A percentile compares a stretch with the other conserved stretches of the same genome.
Evolutionary conservation across 805 yeast species (phyloP).

Genomic region (Wickerhamiella lipophila): DNA sequence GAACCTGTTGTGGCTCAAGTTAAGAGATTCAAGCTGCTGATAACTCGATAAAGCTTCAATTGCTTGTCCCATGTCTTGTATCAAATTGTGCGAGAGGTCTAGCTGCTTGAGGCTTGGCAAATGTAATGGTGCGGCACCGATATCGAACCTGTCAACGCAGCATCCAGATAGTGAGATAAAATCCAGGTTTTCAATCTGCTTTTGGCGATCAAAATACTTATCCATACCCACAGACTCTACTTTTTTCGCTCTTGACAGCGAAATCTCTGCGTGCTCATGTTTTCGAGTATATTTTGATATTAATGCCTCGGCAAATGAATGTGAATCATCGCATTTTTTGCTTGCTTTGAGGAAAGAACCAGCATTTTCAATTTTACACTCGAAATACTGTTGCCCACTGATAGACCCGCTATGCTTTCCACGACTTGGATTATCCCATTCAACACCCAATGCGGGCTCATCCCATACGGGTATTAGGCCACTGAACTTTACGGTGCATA

Average conservation of each 20-base stretch:
- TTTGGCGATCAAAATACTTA: slow-evolving; percentile 37
- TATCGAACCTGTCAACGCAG: slow-evolving; percentile 23
- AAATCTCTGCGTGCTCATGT: slow-evolving; percentile 23
- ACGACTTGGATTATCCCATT: slow-evolving; percentile 62
- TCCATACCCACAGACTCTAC: slow-evolving; percentile 59
- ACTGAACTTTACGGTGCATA: slow-evolving; percentile 50
- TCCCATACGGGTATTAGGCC: slow-evolving; percentile 61
- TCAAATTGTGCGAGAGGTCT: slow-evolving; percentile 50
- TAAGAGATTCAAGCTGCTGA: slow-evolving; percentile 24
- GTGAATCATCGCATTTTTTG: slow-evolving; percentile 27
- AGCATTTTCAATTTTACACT: slow-evolving; percentile 29
- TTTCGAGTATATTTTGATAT: slow-evolving; percentile 35
- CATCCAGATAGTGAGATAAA: slow-evolving; percentile 40
- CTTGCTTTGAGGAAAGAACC: slow-evolving; percentile 53
- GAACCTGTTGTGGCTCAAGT: slow-evolving; percentile 36
- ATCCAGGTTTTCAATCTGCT: slow-evolving; percentile 35
- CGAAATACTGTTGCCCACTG: slow-evolving; percentile 46
- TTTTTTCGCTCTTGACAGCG: slow-evolving; percentile 42
- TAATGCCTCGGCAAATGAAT: slow-evolving; percentile 35
- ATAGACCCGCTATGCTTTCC: slow-evolving; percentile 64
- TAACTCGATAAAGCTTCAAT: slow-evolving; percentile 28
- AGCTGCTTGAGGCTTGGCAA: slow-evolving; percentile 26
- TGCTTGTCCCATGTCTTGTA: slow-evolving; percentile 33
- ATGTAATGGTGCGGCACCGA: not conserved
- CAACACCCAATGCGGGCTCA: slow-evolving; percentile 55